Conservation (phyloP, 352 stramenopile genomes). For the Pythium angustatum region DNA sequence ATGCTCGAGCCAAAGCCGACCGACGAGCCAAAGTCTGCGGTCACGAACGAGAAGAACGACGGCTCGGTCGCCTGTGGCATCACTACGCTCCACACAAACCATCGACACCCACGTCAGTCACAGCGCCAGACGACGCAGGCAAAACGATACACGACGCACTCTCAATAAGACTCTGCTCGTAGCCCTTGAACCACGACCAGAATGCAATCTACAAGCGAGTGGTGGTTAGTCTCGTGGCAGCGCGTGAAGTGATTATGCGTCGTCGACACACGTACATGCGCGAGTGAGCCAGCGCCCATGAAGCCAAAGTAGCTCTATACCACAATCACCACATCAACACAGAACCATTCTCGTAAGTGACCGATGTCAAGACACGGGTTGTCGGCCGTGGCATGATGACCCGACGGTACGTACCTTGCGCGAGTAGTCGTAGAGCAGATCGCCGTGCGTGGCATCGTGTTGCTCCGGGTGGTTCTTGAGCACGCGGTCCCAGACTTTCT, state of each 20-base stretch:
- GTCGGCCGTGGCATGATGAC: too few relatives aligned
- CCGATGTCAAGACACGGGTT: too few relatives aligned
- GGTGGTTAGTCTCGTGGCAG: background rate
- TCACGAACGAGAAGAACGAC: slow-evolving; percentile 82
- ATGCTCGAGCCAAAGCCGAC: slow-evolving; percentile 85
- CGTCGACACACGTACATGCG: slow-evolving; percentile 71
- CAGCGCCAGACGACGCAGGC: background rate
- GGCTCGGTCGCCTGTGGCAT: slow-evolving; percentile 68
- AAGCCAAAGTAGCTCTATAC: slow-evolving; percentile 85
- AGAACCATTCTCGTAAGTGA: background rate
- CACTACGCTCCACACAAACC: slow-evolving; percentile 15
- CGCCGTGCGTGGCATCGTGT: slow-evolving; percentile 48
- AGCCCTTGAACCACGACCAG: slow-evolving; percentile 89
- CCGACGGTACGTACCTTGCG: slow-evolving; percentile 54
- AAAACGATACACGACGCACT: slow-evolving; percentile 44
- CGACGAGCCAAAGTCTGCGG: slow-evolving; percentile 75
- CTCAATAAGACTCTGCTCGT: slow-evolving; percentile 80
- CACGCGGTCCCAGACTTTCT: slow-evolving; percentile 73
- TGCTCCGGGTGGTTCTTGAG: slow-evolving; percentile 57
- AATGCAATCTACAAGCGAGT: slow-evolving; percentile 69
- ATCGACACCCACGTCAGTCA: background rate
- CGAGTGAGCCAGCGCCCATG: slow-evolving; percentile 73
- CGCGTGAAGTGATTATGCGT: background rate
- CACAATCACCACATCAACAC: background rate
- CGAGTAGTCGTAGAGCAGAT: slow-evolving; percentile 83